These are phyloP conservation scores for Arxiozyma slooffiae DNA, from an alignment of 1,139 yeast genomes.

Conservation along the genomic window DNA sequence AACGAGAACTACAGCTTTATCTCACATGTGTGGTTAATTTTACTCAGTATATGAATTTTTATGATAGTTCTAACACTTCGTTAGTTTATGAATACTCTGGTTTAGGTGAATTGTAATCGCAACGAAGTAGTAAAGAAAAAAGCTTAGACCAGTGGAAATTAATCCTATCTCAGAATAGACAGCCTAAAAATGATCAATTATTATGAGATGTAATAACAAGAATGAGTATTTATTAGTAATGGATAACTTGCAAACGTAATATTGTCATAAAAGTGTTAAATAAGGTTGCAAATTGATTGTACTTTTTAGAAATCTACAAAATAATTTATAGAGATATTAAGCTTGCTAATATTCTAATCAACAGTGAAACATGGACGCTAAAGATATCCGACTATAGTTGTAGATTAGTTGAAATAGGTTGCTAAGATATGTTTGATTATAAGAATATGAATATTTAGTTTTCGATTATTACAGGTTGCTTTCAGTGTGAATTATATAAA, in stretches of 20 bases:
- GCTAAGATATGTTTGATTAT: not conserved
- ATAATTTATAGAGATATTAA: constrained; percentile 89
- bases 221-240: too few species aligned
- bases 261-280: constrained; percentile 16
- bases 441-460: not conserved
- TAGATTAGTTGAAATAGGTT: constrained; percentile 19
- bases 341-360: constrained; percentile 80
- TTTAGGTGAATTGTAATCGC: constrained; percentile 30
- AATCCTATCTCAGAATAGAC: constrained; percentile 3
- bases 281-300: constrained; percentile 43
- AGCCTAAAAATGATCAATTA: constrained; percentile 1
- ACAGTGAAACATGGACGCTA: constrained; percentile 51
- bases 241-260: not conserved
- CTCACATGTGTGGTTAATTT: constrained; percentile 16
- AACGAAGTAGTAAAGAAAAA: constrained; percentile 11
- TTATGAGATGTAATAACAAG: not conserved
- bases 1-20: constrained; percentile 3
- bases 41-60: constrained; percentile 24
- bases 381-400: constrained; percentile 87
- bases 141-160: constrained; percentile 23
- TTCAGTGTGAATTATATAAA: constrained; percentile 24
- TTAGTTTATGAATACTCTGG: constrained; percentile 25
- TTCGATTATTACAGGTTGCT: constrained; percentile 8
- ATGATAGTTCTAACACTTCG: constrained; percentile 23
- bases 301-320: constrained; percentile 68